Evolutionary conservation across 345 rosid species (phyloP), one percentile per base, ranked within the genome.

Genomic region (Pugionium cornutum): DNA sequence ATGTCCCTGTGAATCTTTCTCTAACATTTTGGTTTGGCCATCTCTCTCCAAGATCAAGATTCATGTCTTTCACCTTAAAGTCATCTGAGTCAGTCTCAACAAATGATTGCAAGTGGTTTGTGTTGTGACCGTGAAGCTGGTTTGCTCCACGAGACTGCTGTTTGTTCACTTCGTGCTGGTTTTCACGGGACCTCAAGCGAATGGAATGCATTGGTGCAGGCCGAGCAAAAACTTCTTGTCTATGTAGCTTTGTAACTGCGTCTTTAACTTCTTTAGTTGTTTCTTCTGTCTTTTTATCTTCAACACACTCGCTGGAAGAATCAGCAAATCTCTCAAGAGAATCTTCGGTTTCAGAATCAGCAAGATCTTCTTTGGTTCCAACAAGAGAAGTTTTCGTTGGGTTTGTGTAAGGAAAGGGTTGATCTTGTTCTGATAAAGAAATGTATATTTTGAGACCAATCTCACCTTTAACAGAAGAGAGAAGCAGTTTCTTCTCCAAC

Each of bases 11-110:
- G 46, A 69, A 81, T 77, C 85, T 82, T 54, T 89, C 95, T 8
- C 85, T 77, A 7, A 67, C 85, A 55, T 77, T 81, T 4, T 66
- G 74, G 36, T 68, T 81, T 33, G 83, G 86, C 97, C 94, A 86
- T 63, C 78, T 75, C 59, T 88, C 91, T 39, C 96, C 96, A 1
- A 85, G 83, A 32, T 77, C 80, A 4, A 90, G 83, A 31, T 67
- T 84, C 72, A 87, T 82, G 66, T 89, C 95, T 84, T 81, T 86
- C 64, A 85, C 81, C 67, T 70, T 70, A 66, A 73, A 91, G 58
- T 82, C 89, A 3, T 82, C 84, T n/a, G 53, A 78, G 6, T 80
- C 70, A 55, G 50, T 35, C 1, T 47, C 73, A 68, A 44, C 75
- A 9, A 51, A 59, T 58, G 69, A 36, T 36, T 36, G 6, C 6